Evolutionary conservation across 2,329 filamentous ascomycete genomes (phyloP).

Genomic region (Verticillium zaregamsianum): DNA sequence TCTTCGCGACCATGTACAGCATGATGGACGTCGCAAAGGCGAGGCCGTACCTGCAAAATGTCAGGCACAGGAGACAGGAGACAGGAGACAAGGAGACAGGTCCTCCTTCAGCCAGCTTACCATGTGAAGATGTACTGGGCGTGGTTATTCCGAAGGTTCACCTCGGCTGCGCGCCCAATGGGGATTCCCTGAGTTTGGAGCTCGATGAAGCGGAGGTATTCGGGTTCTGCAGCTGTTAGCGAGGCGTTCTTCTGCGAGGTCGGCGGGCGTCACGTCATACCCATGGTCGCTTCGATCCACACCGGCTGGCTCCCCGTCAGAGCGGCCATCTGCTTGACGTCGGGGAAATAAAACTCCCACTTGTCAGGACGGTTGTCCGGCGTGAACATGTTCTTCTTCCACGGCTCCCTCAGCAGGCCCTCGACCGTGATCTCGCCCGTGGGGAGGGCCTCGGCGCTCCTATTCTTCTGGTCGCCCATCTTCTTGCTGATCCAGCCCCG

Average conservation of each 20-base stretch:
- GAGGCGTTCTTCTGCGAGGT: neutral
- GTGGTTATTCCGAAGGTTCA: constrained; percentile 94
- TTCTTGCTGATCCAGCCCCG: constrained; percentile 88
- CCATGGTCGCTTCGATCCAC: constrained; percentile 95
- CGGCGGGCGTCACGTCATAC: constrained; percentile 42
- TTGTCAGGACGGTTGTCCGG: constrained; percentile 81
- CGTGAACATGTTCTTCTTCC: constrained; percentile 98
- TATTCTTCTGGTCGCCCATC: constrained; percentile 57
- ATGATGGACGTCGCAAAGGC: constrained; percentile 84
- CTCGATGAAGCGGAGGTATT: constrained; percentile 71
- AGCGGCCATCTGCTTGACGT: constrained; percentile 85
- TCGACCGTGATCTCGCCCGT: constrained; percentile 71
- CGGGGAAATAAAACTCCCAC: constrained; percentile 90
- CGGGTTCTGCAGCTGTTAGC: constrained; percentile 55
- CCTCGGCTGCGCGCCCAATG: constrained; percentile 81
- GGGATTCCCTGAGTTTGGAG: constrained; percentile 79
- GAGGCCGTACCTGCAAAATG: constrained; percentile 69
- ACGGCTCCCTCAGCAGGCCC: constrained; percentile 81
- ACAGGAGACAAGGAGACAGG: neutral
- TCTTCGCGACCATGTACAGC: constrained; percentile 93
- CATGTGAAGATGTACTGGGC: constrained; percentile 98
- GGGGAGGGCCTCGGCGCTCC: constrained; percentile 64
- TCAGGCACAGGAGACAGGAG: constrained; percentile 1
- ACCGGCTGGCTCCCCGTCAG: constrained; percentile 80
- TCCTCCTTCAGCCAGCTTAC: constrained; percentile 44